Evolutionary conservation across 1,139 yeast species (phyloP).

Genomic region (Yamadazyma sp.): DNA sequence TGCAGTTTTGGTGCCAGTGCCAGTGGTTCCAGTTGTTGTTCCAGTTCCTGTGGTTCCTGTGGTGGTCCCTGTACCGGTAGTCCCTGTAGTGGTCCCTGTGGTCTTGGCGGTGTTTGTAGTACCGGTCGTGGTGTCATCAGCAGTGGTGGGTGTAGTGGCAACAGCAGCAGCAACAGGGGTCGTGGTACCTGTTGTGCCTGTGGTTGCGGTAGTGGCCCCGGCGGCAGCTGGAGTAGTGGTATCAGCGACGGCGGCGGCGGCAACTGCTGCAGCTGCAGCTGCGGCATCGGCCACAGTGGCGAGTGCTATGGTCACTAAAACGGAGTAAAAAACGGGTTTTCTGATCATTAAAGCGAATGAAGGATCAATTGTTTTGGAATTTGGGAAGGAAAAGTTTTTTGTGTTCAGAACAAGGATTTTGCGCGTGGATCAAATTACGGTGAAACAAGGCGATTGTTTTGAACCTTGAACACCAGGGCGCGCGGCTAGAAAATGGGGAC

Average conservation of each 20-base stretch:
- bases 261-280: constrained; percentile 12
- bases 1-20: constrained; percentile 1
- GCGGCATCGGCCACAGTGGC: constrained; percentile 13
- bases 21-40: no score
- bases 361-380: background rate
- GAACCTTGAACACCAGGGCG: constrained; percentile 1
- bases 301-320: background rate
- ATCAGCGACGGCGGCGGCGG: constrained; percentile 13
- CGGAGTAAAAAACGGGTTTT: background rate
- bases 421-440: background rate
- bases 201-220: background rate
- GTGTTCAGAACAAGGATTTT: constrained; percentile 2
- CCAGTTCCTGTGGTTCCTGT: constrained; percentile 7
- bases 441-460: background rate
- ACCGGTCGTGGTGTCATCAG: no score
- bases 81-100: constrained; percentile 8
- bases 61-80: constrained; percentile 9
- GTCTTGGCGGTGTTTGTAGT: constrained; percentile 1
- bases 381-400: background rate
- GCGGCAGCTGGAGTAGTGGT: constrained; percentile 13
- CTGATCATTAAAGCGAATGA: background rate
- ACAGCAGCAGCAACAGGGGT: constrained; percentile 11
- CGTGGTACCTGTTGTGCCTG: no score
- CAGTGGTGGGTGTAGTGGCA: constrained; percentile 4
- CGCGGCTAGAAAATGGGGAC: background rate